Evolutionary conservation across 2,329 filamentous ascomycete genomes (phyloP), one percentile per base, ranked within the genome.

Genomic region (Orbilia oligospora): DNA sequence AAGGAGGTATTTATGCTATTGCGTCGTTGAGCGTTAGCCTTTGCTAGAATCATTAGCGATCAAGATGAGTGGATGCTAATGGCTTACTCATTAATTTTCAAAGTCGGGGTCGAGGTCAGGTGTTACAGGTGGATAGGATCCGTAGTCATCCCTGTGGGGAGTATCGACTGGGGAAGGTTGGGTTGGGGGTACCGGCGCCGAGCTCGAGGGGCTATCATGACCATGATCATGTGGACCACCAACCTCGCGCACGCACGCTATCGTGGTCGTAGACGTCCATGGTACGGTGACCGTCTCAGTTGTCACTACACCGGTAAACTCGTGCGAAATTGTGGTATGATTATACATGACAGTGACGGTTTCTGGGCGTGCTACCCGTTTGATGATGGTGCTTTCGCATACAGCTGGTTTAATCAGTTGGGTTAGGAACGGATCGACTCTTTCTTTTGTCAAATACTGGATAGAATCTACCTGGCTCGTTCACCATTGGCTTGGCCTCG

Each of bases 351-450:
- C 53, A 33, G 53, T 58, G 53, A 58, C 53, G 53, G 53, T 58
- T 27, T 58, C 53, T 33, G 53, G 53, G 53, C 53, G 53, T 36
- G 53, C 22, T 5, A 58, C 53, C 53, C 53, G 53, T 38, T 58
- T 58, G 27, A 58, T 58, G 53, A 58, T 58, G 53, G 53, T 58
- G 53, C 53, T 58, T 58, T 58, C 53, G 53, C 53, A 58, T n/a
- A 58, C 53, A 33, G 53, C 53, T 58, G 27, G 53, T 33, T 58
- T n/a, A 58, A 33, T 58, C 53, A 36, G 53, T 58, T 58, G 12
- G 53, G 53, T 58, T 58, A 58, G 53, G 53, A 58, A 58, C 10
- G 53, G 24, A 9, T 58, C 53, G 53, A 58, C 24, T 58, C 53
- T 38, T 58, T 58, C 27, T 58, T 58, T 58, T 58, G 27, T 58